Evolutionary conservation across 306 rosid species (phyloP).

Genomic region (Dicorynia guianensis): DNA sequence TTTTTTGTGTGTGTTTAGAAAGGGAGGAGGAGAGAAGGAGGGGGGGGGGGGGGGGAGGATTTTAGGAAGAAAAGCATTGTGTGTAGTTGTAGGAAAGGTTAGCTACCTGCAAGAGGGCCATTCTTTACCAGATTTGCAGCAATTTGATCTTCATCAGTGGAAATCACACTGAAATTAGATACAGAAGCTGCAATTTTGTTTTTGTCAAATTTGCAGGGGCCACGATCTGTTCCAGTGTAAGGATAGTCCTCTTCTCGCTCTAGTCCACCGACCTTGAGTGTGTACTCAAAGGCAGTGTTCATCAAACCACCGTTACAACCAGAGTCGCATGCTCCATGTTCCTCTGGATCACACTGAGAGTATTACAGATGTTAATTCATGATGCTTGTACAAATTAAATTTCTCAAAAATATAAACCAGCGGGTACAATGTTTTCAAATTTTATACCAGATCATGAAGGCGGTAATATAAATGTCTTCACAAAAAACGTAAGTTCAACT

Average conservation of each 20-base stretch:
- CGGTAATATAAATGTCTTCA: neutral
- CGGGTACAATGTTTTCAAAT: neutral
- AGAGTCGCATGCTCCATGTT: slow-evolving; percentile 72
- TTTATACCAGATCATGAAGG: neutral
- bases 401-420: neutral
- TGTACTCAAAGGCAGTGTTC: slow-evolving; percentile 87
- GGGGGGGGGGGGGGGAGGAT: slow-evolving; percentile 1
- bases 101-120: slow-evolving; percentile 92
- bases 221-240: slow-evolving; percentile 80
- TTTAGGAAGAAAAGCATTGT: neutral
- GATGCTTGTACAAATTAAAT: neutral
- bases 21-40: neutral
- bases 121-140: slow-evolving; percentile 89
- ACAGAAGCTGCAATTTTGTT: slow-evolving; percentile 71
- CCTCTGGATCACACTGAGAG: slow-evolving; percentile 92
- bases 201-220: slow-evolving; percentile 85
- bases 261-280: slow-evolving; percentile 83
- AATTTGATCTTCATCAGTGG: slow-evolving; percentile 86
- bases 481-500: neutral
- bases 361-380: slow-evolving; percentile 27
- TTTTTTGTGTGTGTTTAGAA: too few relatives aligned
- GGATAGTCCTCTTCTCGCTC: slow-evolving; percentile 81
- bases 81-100: neutral
- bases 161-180: slow-evolving; percentile 83
- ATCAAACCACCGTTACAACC: slow-evolving; percentile 95